Percentiles rank a stretch among this genome's conserved stretches.
Evolutionary conservation across 164 flowering plant species (phyloP).

Genomic region (Malania oleifera): DNA sequence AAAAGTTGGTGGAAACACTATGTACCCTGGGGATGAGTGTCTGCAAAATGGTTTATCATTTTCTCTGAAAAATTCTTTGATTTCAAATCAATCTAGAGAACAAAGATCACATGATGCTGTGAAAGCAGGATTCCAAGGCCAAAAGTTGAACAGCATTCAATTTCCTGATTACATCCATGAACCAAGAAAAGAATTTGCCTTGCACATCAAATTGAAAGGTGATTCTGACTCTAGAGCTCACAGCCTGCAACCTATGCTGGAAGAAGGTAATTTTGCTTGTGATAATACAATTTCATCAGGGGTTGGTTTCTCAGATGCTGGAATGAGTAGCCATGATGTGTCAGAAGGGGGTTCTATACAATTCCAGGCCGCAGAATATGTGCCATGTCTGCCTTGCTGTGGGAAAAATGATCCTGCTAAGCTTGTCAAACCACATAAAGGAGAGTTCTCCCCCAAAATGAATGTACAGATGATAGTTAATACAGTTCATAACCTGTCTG

Average conservation of each 20-base stretch:
- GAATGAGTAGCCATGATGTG: constrained; percentile 9
- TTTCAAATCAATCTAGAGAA: constrained; percentile 10
- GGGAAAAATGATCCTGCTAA: constrained; percentile 18
- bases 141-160: constrained; percentile 14
- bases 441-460: constrained; percentile 18
- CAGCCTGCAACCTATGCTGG: constrained; percentile 4
- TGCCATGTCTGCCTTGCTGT: constrained; percentile 9
- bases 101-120: constrained; percentile 9
- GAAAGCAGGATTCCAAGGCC: constrained; percentile 13
- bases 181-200: constrained; percentile 9
- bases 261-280: constrained; percentile 12
- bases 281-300: constrained; percentile 2
- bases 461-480: constrained; percentile 32
- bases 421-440: constrained; percentile 8
- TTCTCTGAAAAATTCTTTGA: constrained; percentile 12
- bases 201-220: not conserved
- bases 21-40: constrained; percentile 2
- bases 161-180: constrained; percentile 12
- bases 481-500: constrained; percentile 49
- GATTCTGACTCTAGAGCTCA: constrained; percentile 9
- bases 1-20: constrained; percentile 12
- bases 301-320: constrained; percentile 9
- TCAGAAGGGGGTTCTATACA: constrained; percentile 15
- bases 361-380: constrained; percentile 12
- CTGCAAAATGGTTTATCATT: constrained; percentile 14